Percentiles rank a stretch among this genome's conserved stretches.
These are phyloP conservation scores for Coniophora puteana DNA, from an alignment of 1,284 basidiomycete species.

Conservation along the genomic window DNA sequence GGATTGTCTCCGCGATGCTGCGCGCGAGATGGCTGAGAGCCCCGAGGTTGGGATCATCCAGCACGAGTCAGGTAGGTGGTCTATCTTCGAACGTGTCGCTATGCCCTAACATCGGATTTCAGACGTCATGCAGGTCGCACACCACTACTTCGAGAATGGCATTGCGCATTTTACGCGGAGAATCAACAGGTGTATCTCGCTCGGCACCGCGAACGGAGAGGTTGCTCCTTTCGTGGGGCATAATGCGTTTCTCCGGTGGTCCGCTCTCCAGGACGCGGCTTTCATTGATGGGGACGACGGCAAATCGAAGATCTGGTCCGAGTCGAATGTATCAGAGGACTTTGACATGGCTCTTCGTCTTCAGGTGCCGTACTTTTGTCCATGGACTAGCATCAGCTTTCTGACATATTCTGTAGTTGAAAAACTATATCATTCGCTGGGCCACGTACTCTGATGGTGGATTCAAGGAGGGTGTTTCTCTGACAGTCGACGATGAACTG, in stretches of 20 bases:
- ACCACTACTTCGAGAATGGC: slow-evolving; percentile 82
- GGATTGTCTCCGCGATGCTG: slow-evolving; percentile 81
- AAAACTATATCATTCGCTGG: slow-evolving; percentile 77
- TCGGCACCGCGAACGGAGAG: slow-evolving; percentile 71
- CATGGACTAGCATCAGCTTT: neutral
- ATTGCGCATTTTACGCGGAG: slow-evolving; percentile 79
- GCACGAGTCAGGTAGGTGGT: slow-evolving; percentile 58
- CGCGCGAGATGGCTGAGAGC: slow-evolving; percentile 67
- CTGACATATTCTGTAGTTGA: slow-evolving; percentile 30
- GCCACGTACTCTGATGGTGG: slow-evolving; percentile 74
- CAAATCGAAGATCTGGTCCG: slow-evolving; percentile 73
- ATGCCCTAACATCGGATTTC: neutral
- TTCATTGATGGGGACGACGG: slow-evolving; percentile 64
- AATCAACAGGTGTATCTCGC: slow-evolving; percentile 71
- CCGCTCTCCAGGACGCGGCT: slow-evolving; percentile 72
- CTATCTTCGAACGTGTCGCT: slow-evolving; percentile 20
- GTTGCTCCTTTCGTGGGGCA: slow-evolving; percentile 82
- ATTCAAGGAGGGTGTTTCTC: slow-evolving; percentile 81
- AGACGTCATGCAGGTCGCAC: slow-evolving; percentile 79
- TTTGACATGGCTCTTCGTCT: slow-evolving; percentile 78
- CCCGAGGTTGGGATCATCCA: slow-evolving; percentile 82
- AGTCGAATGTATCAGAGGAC: slow-evolving; percentile 79
- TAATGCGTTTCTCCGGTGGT: slow-evolving; percentile 82
- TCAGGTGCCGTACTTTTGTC: slow-evolving; percentile 16
- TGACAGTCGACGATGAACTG: slow-evolving; percentile 71